Evolutionary conservation across 495 filamentous ascomycete species (phyloP), one percentile per base, ranked within the genome.

Genomic region (Aspergillus egyptiacus): DNA sequence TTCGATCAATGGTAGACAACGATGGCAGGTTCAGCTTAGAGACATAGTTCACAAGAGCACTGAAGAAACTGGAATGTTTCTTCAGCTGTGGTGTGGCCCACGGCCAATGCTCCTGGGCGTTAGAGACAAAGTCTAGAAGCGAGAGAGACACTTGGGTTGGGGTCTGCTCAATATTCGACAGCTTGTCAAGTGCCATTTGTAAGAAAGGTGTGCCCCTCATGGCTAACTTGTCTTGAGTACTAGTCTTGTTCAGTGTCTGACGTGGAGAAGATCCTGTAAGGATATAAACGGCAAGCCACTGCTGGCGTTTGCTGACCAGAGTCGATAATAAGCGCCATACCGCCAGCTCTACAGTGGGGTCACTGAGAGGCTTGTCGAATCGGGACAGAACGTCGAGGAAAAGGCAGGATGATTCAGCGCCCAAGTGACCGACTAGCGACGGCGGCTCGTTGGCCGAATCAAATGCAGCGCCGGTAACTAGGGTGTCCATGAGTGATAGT

Each of bases 241-340:
- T 73, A 19, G 57, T 64, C 24, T 79, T 75, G 48, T 81, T 84
- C 54, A 88, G 62, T 1, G 82, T 79, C 39, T 91, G 79, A 42
- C 82, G 78, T 13, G 93, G 87, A 0, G 87, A 87, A 50, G 82
- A 83, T 19, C 93, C 93, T 3, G 91, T 95, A 20, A 97, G 81
- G 40, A 97, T 76, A 59, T 89, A 91, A 35, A 95, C 88, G 0
- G 91, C 83, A 70, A 99, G 84, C 84, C 94, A 97, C 59, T 95
- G 89, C 54, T 99, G 93, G 45, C 88, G 83, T 59, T 87, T 90
- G 58, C 87, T 86, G 37, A 97, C 78, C 37, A 96, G 80, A n/a
- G 82, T 83, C 22, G 91, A 85, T 25, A 96, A 80, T 47, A 99
- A 80, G 42, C 75, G 79, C 93, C 93, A 97, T 40, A 89, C 84